Conservation (phyloP, 192 early-diverging fungal genomes). For the Entophlyctis luteolus region DNA sequence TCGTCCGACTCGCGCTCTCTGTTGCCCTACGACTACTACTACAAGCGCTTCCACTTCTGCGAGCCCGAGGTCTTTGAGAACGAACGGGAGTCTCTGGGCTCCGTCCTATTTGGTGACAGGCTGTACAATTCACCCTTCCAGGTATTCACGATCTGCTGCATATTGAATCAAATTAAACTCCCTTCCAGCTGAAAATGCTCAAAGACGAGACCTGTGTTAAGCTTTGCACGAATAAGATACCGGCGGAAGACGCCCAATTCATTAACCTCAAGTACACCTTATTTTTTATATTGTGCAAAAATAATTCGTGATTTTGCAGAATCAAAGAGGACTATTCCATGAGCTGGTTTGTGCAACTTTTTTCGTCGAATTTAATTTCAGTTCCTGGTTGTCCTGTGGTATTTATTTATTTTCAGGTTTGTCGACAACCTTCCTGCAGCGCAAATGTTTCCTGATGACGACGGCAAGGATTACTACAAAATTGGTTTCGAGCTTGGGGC, state of each 20-base stretch:
- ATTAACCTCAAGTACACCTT: slow-evolving; percentile 62
- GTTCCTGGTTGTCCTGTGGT: too few species aligned
- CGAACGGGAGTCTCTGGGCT: slow-evolving; percentile 78
- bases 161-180: neutral
- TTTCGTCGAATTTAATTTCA: too few species aligned
- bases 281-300: neutral
- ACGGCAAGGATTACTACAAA: slow-evolving; percentile 64
- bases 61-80: slow-evolving; percentile 56
- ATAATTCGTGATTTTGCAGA: slow-evolving; percentile 22
- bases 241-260: slow-evolving; percentile 71
- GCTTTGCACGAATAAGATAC: slow-evolving; percentile 61
- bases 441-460: slow-evolving; percentile 37
- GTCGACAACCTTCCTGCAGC: slow-evolving; percentile 91
- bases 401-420: slow-evolving; percentile 34
- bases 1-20: slow-evolving; percentile 44
- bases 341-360: slow-evolving; percentile 34
- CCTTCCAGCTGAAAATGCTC: slow-evolving; percentile 55
- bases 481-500: slow-evolving; percentile 79
- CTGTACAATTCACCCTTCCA: slow-evolving; percentile 79
- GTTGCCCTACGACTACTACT: slow-evolving; percentile 85
- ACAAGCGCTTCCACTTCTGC: slow-evolving; percentile 84
- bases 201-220: slow-evolving; percentile 54
- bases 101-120: slow-evolving; percentile 93
- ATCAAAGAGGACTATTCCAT: slow-evolving; percentile 48
- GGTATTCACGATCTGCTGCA: slow-evolving; percentile 35